phyloP scores from a whole-genome alignment of 225 moss, liverwort and hornwort species.

The Climacium dendroides region DNA sequence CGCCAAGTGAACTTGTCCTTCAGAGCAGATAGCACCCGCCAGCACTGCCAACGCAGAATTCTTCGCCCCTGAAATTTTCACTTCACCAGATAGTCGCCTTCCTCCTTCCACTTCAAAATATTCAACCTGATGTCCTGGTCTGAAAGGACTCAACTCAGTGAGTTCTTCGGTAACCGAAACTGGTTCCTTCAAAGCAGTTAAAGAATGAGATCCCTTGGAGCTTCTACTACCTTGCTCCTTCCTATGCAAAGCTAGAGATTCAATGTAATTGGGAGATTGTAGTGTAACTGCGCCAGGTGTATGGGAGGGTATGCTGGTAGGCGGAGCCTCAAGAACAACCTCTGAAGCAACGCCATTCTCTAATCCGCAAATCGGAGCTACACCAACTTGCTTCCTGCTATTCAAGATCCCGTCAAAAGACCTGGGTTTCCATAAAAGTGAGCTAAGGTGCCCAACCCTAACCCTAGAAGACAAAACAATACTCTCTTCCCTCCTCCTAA shows the following conservation, averaged over 20 bases:
- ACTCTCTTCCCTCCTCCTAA: not conserved
- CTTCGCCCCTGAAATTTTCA: constrained; percentile 73
- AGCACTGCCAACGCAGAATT: constrained; percentile 86
- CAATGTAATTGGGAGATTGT: constrained; percentile 15
- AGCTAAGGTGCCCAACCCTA: constrained; percentile 12
- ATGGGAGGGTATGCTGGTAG: not conserved
- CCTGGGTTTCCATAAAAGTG: not conserved
- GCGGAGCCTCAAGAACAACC: constrained; percentile 24
- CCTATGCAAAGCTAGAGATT: constrained; percentile 9
- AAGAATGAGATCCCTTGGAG: not conserved
- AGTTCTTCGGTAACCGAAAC: constrained; percentile 11
- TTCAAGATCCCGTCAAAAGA: not conserved
- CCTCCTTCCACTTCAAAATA: constrained; percentile 74
- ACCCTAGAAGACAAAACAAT: constrained; percentile 19
- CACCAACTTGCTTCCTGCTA: not conserved
- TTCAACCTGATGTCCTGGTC: constrained; percentile 38
- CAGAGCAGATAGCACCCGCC: constrained; percentile 73
- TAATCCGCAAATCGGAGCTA: constrained; percentile 7
- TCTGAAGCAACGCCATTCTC: constrained; percentile 27
- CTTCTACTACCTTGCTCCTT: constrained; percentile 2
- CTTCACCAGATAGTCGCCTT: constrained; percentile 57
- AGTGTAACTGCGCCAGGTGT: constrained; percentile 1
- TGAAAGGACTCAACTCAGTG: constrained; percentile 17
- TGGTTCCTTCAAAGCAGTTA: constrained; percentile 7
- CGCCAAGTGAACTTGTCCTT: constrained; percentile 53